Evolutionary conservation across 257 asterid genomes (phyloP).

Genomic region (Ballota nigra): DNA sequence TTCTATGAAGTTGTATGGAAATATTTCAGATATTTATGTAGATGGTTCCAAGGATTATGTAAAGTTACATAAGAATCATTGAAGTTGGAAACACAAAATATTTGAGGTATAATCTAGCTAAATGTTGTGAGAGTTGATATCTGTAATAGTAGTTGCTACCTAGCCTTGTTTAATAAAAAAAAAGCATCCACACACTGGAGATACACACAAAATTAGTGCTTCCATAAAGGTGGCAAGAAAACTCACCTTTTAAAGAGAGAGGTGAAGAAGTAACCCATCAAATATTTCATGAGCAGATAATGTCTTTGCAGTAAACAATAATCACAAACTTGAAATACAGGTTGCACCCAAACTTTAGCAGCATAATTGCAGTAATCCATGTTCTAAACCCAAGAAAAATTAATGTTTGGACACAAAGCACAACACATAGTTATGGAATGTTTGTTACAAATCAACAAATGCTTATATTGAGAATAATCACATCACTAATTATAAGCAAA

Average conservation of each 20-base stretch:
- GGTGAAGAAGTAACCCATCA: neutral
- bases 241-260: neutral
- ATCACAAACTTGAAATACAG: neutral
- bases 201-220: neutral
- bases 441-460: neutral
- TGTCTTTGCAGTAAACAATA: neutral
- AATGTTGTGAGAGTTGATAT: conserved; percentile 10
- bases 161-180: neutral
- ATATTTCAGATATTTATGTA: conserved; percentile 18
- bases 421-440: neutral
- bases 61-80: conserved; percentile 8
- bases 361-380: neutral
- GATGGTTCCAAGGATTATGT: conserved; percentile 20
- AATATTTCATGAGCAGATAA: neutral
- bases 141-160: neutral
- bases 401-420: neutral
- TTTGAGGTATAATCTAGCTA: conserved; percentile 6
- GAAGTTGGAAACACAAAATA: conserved; percentile 3
- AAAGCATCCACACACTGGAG: neutral
- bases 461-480: neutral
- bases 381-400: neutral
- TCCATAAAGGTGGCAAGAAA: neutral
- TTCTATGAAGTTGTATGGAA: conserved; percentile 11
- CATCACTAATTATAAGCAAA: neutral
- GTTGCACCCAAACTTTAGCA: neutral